These are phyloP conservation scores for Penicillium canescens DNA, from an alignment of 495 filamentous ascomycete genomes.

Conservation along the genomic window DNA sequence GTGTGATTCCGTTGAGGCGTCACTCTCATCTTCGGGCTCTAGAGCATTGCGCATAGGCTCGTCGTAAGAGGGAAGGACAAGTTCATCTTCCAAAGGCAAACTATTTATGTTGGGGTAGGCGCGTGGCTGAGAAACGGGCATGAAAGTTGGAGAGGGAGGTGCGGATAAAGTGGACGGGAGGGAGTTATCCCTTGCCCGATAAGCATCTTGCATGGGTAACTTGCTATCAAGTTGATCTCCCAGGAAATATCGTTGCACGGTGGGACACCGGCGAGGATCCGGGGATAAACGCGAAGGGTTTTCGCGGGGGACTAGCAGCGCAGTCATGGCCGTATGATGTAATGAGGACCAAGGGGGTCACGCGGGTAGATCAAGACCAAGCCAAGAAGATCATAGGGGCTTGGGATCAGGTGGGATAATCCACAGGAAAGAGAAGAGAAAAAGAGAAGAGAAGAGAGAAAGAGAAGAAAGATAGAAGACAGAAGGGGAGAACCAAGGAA, in stretches of 20 bases:
- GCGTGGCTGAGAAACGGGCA: constrained; percentile 23
- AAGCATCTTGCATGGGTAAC: constrained; percentile 36
- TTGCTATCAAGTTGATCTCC: constrained; percentile 34
- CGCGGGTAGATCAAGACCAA: background rate
- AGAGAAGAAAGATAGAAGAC: background rate
- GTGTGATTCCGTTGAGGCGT: constrained; percentile 22
- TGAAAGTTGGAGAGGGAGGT: constrained; percentile 42
- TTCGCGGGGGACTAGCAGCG: constrained; percentile 41
- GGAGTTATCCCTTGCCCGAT: constrained; percentile 28
- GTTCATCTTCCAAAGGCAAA: constrained; percentile 61
- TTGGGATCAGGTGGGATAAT: background rate
- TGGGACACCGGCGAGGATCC: constrained; percentile 41
- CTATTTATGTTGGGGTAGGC: constrained; percentile 61
- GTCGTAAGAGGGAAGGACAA: constrained; percentile 37
- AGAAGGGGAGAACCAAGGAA: background rate
- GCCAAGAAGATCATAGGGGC: background rate
- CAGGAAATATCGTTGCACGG: constrained; percentile 46
- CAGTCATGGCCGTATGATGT: constrained; percentile 38
- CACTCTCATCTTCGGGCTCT: constrained; percentile 19
- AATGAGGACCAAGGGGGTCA: background rate
- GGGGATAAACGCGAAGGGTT: constrained; percentile 40
- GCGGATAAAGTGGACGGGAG: constrained; percentile 36
- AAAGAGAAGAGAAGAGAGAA: background rate
- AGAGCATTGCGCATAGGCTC: constrained; percentile 6
- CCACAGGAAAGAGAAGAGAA: background rate